These are phyloP conservation scores for Colletotrichum kahawae DNA, from an alignment of 2,329 filamentous ascomycete species.

Conservation along the genomic window DNA sequence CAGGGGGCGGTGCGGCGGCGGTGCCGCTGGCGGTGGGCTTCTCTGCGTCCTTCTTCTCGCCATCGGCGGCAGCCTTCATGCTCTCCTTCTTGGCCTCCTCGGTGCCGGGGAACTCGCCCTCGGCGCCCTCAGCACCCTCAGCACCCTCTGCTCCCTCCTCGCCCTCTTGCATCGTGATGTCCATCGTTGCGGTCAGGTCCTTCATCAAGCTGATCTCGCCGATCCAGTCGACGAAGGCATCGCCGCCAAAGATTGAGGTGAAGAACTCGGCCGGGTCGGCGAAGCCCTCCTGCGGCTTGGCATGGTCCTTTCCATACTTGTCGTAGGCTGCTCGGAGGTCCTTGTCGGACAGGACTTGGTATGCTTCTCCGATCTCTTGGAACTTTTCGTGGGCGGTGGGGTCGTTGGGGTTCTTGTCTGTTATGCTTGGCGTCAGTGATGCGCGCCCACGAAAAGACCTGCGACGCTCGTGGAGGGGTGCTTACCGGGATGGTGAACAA, in stretches of 20 bases:
- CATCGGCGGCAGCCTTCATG: slow-evolving; percentile 44
- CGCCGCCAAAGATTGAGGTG: slow-evolving; percentile 96
- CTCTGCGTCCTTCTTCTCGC: slow-evolving; percentile 30
- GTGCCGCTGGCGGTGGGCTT: slow-evolving; percentile 31
- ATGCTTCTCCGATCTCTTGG: slow-evolving; percentile 80
- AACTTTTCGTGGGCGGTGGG: slow-evolving; percentile 94
- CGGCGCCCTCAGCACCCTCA: slow-evolving; percentile 50
- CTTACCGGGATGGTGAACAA: slow-evolving; percentile 86
- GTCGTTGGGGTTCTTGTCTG: slow-evolving; percentile 98
- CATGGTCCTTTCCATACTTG: slow-evolving; percentile 94
- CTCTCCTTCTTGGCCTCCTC: slow-evolving; percentile 63
- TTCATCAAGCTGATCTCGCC: slow-evolving; percentile 99
- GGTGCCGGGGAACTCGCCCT: slow-evolving; percentile 61
- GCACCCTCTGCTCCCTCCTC: slow-evolving; percentile 69
- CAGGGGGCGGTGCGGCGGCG: slow-evolving; percentile 33
- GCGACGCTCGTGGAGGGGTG: neutral
- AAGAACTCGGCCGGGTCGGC: slow-evolving; percentile 98
- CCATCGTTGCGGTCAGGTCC: slow-evolving; percentile 97
- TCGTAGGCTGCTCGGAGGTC: slow-evolving; percentile 93
- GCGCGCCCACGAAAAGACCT: neutral
- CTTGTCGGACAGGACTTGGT: slow-evolving; percentile 83
- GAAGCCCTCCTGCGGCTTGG: slow-evolving; percentile 89
- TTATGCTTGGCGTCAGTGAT: slow-evolving; percentile 13
- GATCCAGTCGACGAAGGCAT: slow-evolving; percentile 95
- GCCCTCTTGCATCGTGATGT: slow-evolving; percentile 86